Evolutionary conservation across 768 basidiomycete genomes (phyloP).

Genomic region (Lactifluus subvellereus): DNA sequence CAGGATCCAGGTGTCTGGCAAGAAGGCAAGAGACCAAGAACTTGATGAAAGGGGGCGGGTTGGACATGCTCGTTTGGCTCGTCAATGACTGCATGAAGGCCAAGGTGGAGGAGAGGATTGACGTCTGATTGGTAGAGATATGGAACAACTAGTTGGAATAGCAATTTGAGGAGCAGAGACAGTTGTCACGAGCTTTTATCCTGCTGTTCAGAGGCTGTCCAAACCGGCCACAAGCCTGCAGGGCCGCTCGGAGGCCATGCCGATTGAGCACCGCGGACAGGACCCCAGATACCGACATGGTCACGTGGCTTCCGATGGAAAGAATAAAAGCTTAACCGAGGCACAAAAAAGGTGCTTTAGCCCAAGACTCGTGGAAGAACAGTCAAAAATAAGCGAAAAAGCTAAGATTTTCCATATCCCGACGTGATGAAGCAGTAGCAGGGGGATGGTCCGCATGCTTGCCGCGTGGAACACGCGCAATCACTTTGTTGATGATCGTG

Average conservation of each 20-base stretch:
- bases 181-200: constrained; percentile 1
- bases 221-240: not conserved
- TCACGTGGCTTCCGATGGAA: not conserved
- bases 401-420: not conserved
- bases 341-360: not conserved
- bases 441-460: not conserved
- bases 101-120: not conserved
- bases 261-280: not conserved
- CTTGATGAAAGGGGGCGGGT: not conserved
- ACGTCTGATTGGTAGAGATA: not conserved
- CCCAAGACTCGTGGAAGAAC: not conserved
- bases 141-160: not conserved
- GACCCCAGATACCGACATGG: not conserved
- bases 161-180: not conserved
- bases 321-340: not conserved
- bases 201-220: constrained; percentile 1
- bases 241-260: not conserved
- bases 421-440: not conserved
- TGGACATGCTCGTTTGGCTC: not conserved
- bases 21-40: constrained; percentile 11
- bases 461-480: not conserved
- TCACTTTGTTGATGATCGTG: not conserved
- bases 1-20: constrained; percentile 4
- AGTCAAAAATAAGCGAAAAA: not conserved
- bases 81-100: not conserved